A percentile compares a stretch with the other conserved stretches of the same genome.
Conservation (phyloP, 768 basidiomycete species). For the Mrakia blollopis region DNA sequence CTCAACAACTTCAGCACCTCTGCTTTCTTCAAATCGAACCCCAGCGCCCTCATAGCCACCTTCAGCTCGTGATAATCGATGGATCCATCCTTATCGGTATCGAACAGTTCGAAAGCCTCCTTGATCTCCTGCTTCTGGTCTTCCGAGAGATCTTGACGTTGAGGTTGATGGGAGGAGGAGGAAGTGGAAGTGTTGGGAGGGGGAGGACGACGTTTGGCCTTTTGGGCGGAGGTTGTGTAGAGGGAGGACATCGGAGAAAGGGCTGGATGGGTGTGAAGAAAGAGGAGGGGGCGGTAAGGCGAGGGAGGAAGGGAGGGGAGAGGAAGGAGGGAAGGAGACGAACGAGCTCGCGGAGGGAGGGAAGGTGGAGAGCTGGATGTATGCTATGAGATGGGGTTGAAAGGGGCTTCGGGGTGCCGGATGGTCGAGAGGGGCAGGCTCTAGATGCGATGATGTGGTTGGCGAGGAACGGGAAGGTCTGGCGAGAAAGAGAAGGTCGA, state of each 20-base stretch:
- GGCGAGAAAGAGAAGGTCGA: too few species aligned
- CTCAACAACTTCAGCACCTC: conserved; percentile 91
- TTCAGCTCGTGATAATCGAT: conserved; percentile 98
- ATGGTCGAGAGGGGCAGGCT: too few species aligned
- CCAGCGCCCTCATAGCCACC: conserved; percentile 95
- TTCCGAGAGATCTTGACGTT: conserved; percentile 37
- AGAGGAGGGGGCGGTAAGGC: not conserved
- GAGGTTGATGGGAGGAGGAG: not conserved
- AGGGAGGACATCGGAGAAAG: conserved; percentile 22
- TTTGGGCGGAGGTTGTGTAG: conserved; percentile 14
- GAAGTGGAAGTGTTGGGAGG: not conserved
- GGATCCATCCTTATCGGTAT: conserved; percentile 94
- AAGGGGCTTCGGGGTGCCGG: too few species aligned
- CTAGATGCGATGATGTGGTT: too few species aligned
- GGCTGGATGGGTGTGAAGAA: not conserved
- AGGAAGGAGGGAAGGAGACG: not conserved
- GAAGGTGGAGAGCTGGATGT: not conserved
- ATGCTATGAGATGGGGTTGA: too few species aligned
- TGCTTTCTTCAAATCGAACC: conserved; percentile 97
- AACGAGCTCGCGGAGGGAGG: conserved; percentile 15
- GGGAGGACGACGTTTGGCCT: conserved; percentile 24
- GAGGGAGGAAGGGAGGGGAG: not conserved
- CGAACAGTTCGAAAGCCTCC: conserved; percentile 98
- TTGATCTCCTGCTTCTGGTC: conserved; percentile 84
- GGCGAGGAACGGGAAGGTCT: too few species aligned